phyloP scores from a whole-genome alignment of 164 flowering plant genomes.

The Sextonia rubra region DNA sequence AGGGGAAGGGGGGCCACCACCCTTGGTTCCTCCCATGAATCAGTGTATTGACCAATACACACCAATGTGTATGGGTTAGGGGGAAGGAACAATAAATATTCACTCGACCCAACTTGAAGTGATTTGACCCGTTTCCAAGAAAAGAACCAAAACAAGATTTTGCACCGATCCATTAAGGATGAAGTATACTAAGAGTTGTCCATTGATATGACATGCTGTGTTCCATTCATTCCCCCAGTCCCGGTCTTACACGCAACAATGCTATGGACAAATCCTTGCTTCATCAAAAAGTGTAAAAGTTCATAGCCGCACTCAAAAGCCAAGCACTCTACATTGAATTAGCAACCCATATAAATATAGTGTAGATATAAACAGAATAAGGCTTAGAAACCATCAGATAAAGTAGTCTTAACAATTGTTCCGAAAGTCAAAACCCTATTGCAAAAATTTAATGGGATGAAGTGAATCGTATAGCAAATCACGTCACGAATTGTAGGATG shows the following conservation, averaged over 20 bases:
- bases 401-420: too few relatives aligned
- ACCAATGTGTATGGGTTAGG: too few relatives aligned
- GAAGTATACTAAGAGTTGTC: background rate
- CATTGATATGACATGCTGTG: slow-evolving; percentile 2
- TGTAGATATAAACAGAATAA: background rate
- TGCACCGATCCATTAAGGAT: background rate
- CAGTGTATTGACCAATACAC: too few relatives aligned
- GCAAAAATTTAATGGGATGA: too few relatives aligned
- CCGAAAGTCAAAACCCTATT: too few relatives aligned
- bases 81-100: background rate
- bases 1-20: too few relatives aligned
- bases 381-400: too few relatives aligned
- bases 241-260: background rate
- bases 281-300: slow-evolving; percentile 7
- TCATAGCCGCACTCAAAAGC: background rate
- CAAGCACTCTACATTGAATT: background rate
- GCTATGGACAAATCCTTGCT: slow-evolving; percentile 1
- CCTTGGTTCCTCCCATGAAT: too few relatives aligned
- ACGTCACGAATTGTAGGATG: too few relatives aligned
- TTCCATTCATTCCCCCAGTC: slow-evolving; percentile 7
- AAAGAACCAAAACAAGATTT: background rate
- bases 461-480: too few relatives aligned
- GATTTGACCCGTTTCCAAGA: background rate
- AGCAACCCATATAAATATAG: background rate
- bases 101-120: slow-evolving; percentile 5